phyloP scores from a whole-genome alignment of 139 green algal species.

The Penium margaritaceum region DNA sequence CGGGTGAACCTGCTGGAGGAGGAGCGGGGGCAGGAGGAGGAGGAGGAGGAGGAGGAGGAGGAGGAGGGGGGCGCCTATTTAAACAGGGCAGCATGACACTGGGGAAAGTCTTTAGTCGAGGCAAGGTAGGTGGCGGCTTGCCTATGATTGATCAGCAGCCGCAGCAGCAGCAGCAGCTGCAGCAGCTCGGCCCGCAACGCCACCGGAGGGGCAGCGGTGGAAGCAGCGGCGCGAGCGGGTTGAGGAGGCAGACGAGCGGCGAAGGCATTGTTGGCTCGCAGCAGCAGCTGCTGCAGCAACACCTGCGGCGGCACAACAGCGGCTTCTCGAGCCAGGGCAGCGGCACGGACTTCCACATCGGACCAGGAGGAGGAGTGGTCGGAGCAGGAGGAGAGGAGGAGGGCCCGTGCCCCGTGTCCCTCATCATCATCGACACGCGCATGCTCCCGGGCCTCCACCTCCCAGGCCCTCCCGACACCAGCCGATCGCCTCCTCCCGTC shows the following conservation, averaged over 20 bases:
- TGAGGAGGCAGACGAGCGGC: neutral
- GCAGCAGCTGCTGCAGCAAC: too few species aligned
- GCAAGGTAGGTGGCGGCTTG: neutral
- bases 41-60: neutral
- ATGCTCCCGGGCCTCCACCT: constrained; percentile 6
- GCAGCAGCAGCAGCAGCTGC: neutral
- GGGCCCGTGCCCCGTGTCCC: too few species aligned
- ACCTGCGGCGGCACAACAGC: too few species aligned
- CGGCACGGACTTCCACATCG: too few species aligned
- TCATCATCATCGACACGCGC: neutral
- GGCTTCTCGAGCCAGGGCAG: too few species aligned
- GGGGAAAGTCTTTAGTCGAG: neutral
- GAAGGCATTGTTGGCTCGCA: too few species aligned
- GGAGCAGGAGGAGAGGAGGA: too few species aligned
- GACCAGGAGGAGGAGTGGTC: too few species aligned
- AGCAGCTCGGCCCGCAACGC: neutral
- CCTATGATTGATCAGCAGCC: neutral
- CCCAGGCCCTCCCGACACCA: too few species aligned
- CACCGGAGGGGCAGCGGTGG: neutral
- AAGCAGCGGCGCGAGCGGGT: neutral
- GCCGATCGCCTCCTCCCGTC: too few species aligned
- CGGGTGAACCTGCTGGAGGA: too few species aligned
- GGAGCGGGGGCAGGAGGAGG: too few species aligned
- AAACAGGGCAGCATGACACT: neutral
- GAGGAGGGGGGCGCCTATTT: neutral